Conservation (phyloP, 176 grass and related monocot species). For the Neostapfia colusana region DNA sequence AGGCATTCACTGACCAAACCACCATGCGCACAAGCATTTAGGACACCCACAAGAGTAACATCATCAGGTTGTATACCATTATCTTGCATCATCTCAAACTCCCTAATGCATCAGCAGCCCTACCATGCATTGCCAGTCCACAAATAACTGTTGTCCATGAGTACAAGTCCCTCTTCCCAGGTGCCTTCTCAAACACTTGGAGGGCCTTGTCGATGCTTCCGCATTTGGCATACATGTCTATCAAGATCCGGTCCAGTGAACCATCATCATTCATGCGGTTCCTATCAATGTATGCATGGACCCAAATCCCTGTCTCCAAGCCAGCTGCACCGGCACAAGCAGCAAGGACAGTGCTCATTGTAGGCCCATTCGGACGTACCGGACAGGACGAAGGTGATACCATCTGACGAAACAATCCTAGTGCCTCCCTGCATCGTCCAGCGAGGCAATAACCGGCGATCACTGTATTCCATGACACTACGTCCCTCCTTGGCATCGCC, state of each 20-base stretch:
- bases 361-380: slow-evolving; percentile 53
- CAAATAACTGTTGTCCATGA: slow-evolving; percentile 81
- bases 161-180: slow-evolving; percentile 55
- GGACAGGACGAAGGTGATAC: slow-evolving; percentile 33
- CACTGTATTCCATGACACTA: slow-evolving; percentile 73
- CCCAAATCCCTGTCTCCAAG: slow-evolving; percentile 63
- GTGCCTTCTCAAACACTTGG: slow-evolving; percentile 66
- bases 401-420: slow-evolving; percentile 70
- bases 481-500: slow-evolving; percentile 55
- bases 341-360: slow-evolving; percentile 56
- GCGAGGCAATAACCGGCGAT: slow-evolving; percentile 57
- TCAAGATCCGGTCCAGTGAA: slow-evolving; percentile 46
- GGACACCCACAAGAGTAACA: slow-evolving; percentile 65
- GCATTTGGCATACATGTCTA: slow-evolving; percentile 87
- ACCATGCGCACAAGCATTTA: slow-evolving; percentile 75
- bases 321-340: slow-evolving; percentile 52
- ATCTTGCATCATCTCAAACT: slow-evolving; percentile 58
- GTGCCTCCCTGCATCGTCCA: slow-evolving; percentile 45
- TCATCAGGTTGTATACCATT: slow-evolving; percentile 57
- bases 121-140: slow-evolving; percentile 70
- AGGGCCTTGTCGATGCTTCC: slow-evolving; percentile 64
- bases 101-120: slow-evolving; percentile 49
- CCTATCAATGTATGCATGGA: slow-evolving; percentile 57
- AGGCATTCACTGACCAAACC: slow-evolving; percentile 66
- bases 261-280: slow-evolving; percentile 45